Percentiles rank a stretch among this genome's conserved stretches.
Conservation (phyloP, 257 asterid genomes). For the Solanum lycopersicoides region DNA sequence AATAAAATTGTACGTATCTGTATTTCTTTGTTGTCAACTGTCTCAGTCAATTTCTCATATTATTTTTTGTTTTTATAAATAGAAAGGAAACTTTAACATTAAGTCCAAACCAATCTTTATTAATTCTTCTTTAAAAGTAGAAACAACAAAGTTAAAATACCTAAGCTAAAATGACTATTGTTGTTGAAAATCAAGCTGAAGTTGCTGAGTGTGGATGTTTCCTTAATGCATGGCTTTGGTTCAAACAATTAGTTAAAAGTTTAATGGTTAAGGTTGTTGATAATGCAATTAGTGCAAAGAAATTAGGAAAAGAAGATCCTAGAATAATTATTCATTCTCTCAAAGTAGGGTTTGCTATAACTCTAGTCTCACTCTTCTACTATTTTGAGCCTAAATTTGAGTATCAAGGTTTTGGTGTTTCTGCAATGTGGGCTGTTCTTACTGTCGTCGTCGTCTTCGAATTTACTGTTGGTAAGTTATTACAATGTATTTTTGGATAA, state of each 20-base stretch:
- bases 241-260: neutral
- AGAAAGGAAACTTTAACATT: neutral
- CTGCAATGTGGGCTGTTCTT: conserved; percentile 77
- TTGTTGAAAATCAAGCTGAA: neutral
- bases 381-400: conserved; percentile 43
- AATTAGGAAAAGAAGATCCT: conserved; percentile 48
- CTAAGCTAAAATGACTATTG: neutral
- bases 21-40: neutral
- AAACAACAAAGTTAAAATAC: neutral
- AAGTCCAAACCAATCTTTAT: neutral
- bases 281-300: neutral
- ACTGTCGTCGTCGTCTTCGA: conserved; percentile 71
- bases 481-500: too few relatives aligned
- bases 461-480: conserved; percentile 46
- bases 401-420: conserved; percentile 47
- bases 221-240: neutral
- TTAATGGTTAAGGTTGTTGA: neutral
- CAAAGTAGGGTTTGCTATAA: conserved; percentile 55
- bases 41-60: neutral
- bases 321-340: conserved; percentile 55
- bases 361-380: conserved; percentile 52
- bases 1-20: neutral
- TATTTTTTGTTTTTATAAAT: neutral
- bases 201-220: neutral
- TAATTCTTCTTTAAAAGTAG: neutral